These are phyloP conservation scores for Mariannaea elegans DNA, from an alignment of 2,329 filamentous ascomycete species.

Conservation along the genomic window DNA sequence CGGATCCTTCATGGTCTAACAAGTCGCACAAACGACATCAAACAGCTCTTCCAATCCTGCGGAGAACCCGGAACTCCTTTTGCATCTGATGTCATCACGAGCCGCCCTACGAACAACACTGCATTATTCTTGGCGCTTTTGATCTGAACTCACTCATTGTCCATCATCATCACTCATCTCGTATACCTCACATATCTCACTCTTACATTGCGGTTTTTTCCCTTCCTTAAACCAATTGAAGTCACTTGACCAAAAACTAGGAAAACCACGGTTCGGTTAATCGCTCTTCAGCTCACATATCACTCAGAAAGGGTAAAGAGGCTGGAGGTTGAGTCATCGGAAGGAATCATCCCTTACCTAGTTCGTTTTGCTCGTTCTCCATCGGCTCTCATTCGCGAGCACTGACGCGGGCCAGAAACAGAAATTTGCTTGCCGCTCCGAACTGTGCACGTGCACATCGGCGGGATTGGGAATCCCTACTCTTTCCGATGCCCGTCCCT, in stretches of 20 bases:
- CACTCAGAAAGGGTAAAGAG: too few species aligned
- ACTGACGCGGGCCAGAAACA: background rate
- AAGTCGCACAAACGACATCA: background rate
- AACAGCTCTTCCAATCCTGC: background rate
- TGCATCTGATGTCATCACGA: constrained; percentile 1
- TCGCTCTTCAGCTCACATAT: too few species aligned
- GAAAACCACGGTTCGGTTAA: background rate
- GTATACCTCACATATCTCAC: too few species aligned
- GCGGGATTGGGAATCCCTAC: constrained; percentile 1
- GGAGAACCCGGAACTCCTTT: background rate
- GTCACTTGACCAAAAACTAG: constrained; percentile 1
- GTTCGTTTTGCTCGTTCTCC: background rate
- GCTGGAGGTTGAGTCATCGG: constrained; percentile 11
- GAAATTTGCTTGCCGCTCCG: background rate
- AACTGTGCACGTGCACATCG: background rate
- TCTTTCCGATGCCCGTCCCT: background rate
- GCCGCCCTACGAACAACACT: background rate
- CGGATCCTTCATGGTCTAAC: background rate
- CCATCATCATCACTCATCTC: background rate
- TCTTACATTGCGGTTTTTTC: background rate
- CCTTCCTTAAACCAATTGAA: background rate
- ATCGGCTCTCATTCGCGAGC: background rate
- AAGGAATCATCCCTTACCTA: constrained; percentile 1
- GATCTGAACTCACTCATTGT: background rate
- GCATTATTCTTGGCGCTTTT: background rate